phyloP scores from a whole-genome alignment of 1,139 yeast species.

The Diutina catenulata region DNA sequence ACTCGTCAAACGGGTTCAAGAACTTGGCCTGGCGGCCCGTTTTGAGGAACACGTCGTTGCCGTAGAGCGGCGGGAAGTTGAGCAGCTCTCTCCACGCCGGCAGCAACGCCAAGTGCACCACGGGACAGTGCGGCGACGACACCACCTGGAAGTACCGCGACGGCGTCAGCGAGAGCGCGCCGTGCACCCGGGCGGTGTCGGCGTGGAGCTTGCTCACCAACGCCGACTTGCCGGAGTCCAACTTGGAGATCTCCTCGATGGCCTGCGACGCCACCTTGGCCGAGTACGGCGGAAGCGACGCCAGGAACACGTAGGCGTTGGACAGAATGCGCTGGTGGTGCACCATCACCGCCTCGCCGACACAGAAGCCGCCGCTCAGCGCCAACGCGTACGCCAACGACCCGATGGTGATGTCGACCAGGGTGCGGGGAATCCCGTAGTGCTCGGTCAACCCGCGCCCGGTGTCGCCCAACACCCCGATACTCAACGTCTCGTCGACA shows the following conservation, averaged over 20 bases:
- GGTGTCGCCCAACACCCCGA: constrained; percentile 74
- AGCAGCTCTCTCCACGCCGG: constrained; percentile 30
- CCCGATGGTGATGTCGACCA: constrained; percentile 78
- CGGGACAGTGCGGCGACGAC: constrained; percentile 54
- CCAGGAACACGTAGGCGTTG: constrained; percentile 84
- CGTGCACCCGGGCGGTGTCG: constrained; percentile 13
- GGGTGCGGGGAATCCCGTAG: constrained; percentile 48
- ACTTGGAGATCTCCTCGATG: constrained; percentile 17
- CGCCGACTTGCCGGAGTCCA: constrained; percentile 20
- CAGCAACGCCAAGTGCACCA: constrained; percentile 47
- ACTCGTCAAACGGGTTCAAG: constrained; percentile 22
- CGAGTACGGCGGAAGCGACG: constrained; percentile 87
- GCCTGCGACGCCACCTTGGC: constrained; percentile 64
- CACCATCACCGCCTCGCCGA: constrained; percentile 74
- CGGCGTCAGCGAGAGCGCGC: constrained; percentile 10
- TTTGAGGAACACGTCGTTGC: constrained; percentile 25
- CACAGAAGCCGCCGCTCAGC: constrained; percentile 93
- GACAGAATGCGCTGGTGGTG: constrained; percentile 90
- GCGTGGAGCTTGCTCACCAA: constrained; percentile 19
- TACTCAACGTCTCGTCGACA: constrained; percentile 76
- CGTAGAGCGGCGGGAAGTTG: constrained; percentile 37
- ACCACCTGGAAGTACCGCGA: constrained; percentile 29
- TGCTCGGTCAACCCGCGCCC: constrained; percentile 85
- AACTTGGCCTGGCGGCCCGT: constrained; percentile 27
- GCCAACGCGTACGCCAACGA: constrained; percentile 76